phyloP scores from a whole-genome alignment of 495 filamentous ascomycete species.

The Penicillium chermesinum region DNA sequence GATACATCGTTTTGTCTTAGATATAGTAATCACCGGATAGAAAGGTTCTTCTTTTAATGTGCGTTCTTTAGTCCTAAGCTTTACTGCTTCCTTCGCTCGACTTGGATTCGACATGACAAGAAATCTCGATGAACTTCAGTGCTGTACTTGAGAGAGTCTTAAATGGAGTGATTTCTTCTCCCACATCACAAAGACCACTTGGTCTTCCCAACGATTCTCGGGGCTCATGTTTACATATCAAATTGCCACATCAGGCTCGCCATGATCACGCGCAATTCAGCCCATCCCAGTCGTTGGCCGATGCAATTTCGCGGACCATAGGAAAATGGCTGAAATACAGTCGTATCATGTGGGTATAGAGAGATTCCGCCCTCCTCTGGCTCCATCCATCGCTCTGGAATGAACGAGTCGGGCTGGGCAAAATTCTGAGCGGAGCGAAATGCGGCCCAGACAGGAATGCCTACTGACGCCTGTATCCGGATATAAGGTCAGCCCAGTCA shows the following conservation, averaged over 20 bases:
- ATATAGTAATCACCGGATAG: too few species aligned
- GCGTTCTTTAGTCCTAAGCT: too few species aligned
- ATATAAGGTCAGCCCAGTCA: background rate
- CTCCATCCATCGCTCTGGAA: constrained; percentile 52
- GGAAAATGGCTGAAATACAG: constrained; percentile 13
- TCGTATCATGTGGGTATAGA: constrained; percentile 19
- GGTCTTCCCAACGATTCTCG: constrained; percentile 30
- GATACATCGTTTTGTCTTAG: too few species aligned
- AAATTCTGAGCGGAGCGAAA: constrained; percentile 39
- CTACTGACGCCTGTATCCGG: constrained; percentile 37
- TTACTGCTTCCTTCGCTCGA: too few species aligned
- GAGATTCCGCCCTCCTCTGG: too few species aligned
- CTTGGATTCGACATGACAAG: too few species aligned
- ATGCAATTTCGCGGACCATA: constrained; percentile 54
- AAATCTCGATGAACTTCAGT: too few species aligned
- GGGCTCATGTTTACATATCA: constrained; percentile 27
- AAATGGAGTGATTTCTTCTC: too few species aligned
- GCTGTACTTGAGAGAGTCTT: too few species aligned
- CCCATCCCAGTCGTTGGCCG: constrained; percentile 43
- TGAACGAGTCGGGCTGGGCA: constrained; percentile 35
- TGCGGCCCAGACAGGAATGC: constrained; percentile 38
- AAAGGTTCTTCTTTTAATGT: too few species aligned
- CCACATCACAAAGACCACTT: constrained; percentile 34
- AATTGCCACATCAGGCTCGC: constrained; percentile 41
- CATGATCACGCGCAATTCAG: constrained; percentile 40